Conservation (phyloP, 371 early-diverging fungal species). For the Mortierella sp. region DNA sequence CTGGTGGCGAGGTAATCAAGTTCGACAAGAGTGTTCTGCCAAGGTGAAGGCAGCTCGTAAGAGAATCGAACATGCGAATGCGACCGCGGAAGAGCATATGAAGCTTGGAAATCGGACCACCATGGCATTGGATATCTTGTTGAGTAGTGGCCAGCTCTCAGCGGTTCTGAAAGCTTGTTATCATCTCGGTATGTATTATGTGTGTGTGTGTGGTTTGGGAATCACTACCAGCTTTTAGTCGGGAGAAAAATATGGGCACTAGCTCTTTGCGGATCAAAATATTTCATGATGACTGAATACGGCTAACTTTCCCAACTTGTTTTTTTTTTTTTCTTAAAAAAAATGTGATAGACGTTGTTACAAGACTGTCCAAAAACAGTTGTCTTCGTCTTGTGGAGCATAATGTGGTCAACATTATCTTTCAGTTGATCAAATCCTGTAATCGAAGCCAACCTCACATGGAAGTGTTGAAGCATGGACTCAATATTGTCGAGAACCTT, state of each 20-base stretch:
- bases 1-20: slow-evolving; percentile 51
- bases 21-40: slow-evolving; percentile 44
- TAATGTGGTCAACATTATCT: slow-evolving; percentile 52
- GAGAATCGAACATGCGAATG: slow-evolving; percentile 52
- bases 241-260: background rate
- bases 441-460: slow-evolving; percentile 56
- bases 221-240: too few species aligned
- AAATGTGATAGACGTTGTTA: slow-evolving; percentile 49
- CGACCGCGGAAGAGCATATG: slow-evolving; percentile 55
- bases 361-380: slow-evolving; percentile 52
- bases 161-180: slow-evolving; percentile 54
- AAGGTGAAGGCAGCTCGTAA: slow-evolving; percentile 47
- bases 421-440: slow-evolving; percentile 54
- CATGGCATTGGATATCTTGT: slow-evolving; percentile 53
- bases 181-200: slow-evolving; percentile 47
- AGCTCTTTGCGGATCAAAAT: too few species aligned
- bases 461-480: slow-evolving; percentile 54
- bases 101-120: slow-evolving; percentile 55
- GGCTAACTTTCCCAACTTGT: background rate
- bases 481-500: slow-evolving; percentile 54
- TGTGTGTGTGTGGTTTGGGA: too few species aligned
- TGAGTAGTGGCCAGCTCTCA: slow-evolving; percentile 53
- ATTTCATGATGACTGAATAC: too few species aligned
- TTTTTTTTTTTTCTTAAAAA: too few species aligned
- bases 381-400: slow-evolving; percentile 55